A percentile compares a stretch with the other conserved stretches of the same genome.
Conservation (phyloP, 2,329 filamentous ascomycete species). For the Colletotrichum tofieldiae region DNA sequence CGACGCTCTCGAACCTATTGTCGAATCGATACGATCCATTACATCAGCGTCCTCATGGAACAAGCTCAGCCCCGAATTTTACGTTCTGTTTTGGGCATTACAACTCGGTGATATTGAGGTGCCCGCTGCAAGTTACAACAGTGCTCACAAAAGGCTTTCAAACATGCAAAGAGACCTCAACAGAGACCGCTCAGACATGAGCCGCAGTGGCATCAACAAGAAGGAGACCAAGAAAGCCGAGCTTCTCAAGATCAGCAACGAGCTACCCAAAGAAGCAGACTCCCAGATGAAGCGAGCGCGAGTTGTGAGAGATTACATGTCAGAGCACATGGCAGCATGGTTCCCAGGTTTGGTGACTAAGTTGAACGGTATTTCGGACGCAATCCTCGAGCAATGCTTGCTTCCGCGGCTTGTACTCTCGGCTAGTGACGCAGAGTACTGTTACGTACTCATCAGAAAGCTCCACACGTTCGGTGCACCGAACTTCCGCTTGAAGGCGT, state of each 20-base stretch:
- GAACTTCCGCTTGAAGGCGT: conserved; percentile 87
- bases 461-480: conserved; percentile 88
- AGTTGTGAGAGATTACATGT: conserved; percentile 79
- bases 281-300: conserved; percentile 76
- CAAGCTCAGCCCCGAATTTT: conserved; percentile 85
- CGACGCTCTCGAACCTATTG: conserved; percentile 81
- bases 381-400: conserved; percentile 90
- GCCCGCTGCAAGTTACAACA: conserved; percentile 83
- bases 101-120: conserved; percentile 86
- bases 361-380: conserved; percentile 78
- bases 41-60: conserved; percentile 77
- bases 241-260: conserved; percentile 78
- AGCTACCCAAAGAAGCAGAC: conserved; percentile 78
- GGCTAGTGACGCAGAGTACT: conserved; percentile 89
- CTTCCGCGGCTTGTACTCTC: conserved; percentile 90
- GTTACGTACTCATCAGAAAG: conserved; percentile 87
- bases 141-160: conserved; percentile 79
- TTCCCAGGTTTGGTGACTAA: conserved; percentile 78
- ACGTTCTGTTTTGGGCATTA: conserved; percentile 92
- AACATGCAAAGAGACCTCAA: conserved; percentile 78
- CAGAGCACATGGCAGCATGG: conserved; percentile 83
- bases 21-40: conserved; percentile 75
- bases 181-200: conserved; percentile 81
- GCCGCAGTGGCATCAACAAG: conserved; percentile 74
- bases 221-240: conserved; percentile 81